phyloP scores from a whole-genome alignment of 2,329 filamentous ascomycete genomes.

The Neonectria hederae region DNA sequence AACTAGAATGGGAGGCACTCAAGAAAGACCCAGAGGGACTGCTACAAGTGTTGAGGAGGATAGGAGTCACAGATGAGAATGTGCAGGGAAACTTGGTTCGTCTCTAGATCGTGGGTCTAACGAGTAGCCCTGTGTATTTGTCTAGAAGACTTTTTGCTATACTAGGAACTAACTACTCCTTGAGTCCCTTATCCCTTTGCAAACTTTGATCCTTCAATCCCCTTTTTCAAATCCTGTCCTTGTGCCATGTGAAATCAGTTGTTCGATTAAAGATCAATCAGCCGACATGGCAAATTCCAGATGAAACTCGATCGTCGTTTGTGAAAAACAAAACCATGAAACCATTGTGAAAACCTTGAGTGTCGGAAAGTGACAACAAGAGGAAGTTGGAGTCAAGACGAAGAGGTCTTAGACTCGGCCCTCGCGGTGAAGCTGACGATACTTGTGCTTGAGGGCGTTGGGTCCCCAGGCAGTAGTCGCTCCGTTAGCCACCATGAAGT shows the following conservation, averaged over 20 bases:
- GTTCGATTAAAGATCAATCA: too few species aligned
- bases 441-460: neutral
- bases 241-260: neutral
- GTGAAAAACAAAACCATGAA: neutral
- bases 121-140: neutral
- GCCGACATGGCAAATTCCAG: too few species aligned
- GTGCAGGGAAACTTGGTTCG: slow-evolving; percentile 10
- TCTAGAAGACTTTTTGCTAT: neutral
- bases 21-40: slow-evolving; percentile 47
- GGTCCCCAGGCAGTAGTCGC: neutral
- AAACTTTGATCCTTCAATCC: neutral
- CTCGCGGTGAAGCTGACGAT: neutral
- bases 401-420: neutral
- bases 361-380: neutral
- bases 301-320: neutral
- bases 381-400: neutral
- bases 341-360: neutral
- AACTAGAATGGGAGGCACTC: slow-evolving; percentile 66
- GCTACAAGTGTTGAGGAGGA: slow-evolving; percentile 35
- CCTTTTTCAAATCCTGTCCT: neutral
- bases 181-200: neutral
- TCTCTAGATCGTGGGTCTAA: slow-evolving; percentile 8
- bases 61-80: slow-evolving; percentile 43
- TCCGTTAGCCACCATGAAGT: neutral
- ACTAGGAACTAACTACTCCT: neutral